Percentiles rank a stretch among this genome's conserved stretches.
Evolutionary conservation across 768 basidiomycete genomes (phyloP).

Genomic region (Psilocybe tampanensis): DNA sequence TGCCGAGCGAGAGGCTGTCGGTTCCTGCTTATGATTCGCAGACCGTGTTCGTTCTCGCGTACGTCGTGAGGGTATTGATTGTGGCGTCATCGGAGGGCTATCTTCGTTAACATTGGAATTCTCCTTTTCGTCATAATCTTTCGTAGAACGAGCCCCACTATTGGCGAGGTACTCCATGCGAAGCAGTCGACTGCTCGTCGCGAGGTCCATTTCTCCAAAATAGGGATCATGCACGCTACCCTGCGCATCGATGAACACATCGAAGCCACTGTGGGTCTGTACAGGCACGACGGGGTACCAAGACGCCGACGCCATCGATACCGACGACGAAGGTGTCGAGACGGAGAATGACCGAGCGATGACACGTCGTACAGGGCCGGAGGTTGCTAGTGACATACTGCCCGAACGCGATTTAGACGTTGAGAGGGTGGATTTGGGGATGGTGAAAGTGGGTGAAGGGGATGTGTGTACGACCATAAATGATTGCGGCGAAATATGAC

Average conservation of each 20-base stretch:
- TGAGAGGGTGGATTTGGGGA: neutral
- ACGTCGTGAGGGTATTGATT: neutral
- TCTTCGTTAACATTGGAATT: neutral
- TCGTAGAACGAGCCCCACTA: neutral
- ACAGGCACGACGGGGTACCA: neutral
- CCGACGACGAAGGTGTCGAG: neutral
- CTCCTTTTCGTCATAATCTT: neutral
- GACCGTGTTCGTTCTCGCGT: neutral
- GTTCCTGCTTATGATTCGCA: neutral
- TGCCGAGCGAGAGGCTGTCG: neutral
- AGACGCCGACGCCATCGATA: neutral
- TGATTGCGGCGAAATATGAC: neutral
- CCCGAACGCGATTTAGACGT: neutral
- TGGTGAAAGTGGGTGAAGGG: neutral
- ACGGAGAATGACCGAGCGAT: neutral
- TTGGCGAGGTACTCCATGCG: neutral
- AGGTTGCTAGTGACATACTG: neutral
- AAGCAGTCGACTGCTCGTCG: neutral
- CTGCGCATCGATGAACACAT: neutral
- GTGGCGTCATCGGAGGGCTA: neutral
- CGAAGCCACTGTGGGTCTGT: neutral
- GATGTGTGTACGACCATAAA: neutral
- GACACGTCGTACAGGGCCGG: neutral
- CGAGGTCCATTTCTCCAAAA: neutral
- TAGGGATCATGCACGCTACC: neutral